Conservation (phyloP, 192 early-diverging fungal genomes). For the Podila horticola region DNA sequence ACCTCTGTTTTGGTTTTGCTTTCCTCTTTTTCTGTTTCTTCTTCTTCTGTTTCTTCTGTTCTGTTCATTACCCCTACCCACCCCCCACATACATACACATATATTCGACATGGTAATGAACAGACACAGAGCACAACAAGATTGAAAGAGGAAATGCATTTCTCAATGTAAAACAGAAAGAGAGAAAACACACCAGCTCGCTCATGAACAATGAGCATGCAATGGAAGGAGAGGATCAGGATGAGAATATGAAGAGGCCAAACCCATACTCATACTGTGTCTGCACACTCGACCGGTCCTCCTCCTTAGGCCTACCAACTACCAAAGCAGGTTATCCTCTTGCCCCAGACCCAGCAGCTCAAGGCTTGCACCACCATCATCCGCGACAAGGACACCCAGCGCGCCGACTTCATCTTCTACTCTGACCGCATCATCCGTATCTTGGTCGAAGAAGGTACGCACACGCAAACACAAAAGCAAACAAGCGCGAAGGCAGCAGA, state of each 20-base stretch:
- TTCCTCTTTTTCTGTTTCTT: conserved; percentile 8
- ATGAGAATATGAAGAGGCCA: not conserved
- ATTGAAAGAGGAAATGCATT: too few relatives aligned
- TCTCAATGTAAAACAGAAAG: too few relatives aligned
- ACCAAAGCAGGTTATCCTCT: conserved; percentile 71
- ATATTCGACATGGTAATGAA: not conserved
- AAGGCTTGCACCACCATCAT: conserved; percentile 89
- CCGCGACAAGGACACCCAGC: conserved; percentile 77
- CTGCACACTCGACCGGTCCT: too few relatives aligned
- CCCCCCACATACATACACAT: conserved; percentile 50
- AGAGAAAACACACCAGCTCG: too few relatives aligned
- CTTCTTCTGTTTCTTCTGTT: conserved; percentile 27
- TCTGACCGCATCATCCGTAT: conserved; percentile 88
- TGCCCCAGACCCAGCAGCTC: conserved; percentile 79
- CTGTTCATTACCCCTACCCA: conserved; percentile 45
- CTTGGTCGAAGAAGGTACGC: conserved; percentile 88
- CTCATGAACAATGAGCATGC: too few relatives aligned
- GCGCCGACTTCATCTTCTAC: conserved; percentile 96
- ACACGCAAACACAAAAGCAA: not conserved
- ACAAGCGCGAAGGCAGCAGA: not conserved
- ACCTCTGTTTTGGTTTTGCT: conserved; percentile 20
- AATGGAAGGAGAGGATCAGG: too few relatives aligned
- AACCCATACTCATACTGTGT: not conserved
- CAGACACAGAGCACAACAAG: too few relatives aligned
- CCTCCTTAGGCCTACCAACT: conserved; percentile 29